phyloP scores from a whole-genome alignment of 2,329 filamentous ascomycete genomes.

The Albifimbria verrucaria region DNA sequence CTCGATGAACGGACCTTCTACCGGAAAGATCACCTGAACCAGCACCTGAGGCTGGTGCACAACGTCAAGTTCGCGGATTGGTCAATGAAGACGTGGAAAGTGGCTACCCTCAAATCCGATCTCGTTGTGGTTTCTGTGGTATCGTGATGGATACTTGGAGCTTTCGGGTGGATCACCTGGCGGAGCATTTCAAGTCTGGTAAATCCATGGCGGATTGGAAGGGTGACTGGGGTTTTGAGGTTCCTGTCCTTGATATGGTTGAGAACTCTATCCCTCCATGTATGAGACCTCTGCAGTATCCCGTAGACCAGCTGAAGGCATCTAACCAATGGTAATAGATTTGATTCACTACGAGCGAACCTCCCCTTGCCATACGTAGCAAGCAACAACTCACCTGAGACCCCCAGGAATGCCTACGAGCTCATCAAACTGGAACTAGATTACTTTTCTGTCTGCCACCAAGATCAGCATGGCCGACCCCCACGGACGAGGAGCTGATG shows the following conservation, averaged over 20 bases:
- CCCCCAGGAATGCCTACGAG: conserved; percentile 58
- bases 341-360: conserved; percentile 62
- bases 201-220: conserved; percentile 67
- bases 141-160: conserved; percentile 61
- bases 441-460: conserved; percentile 46
- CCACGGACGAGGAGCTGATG: conserved; percentile 52
- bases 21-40: conserved; percentile 64
- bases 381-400: conserved; percentile 38
- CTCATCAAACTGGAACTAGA: conserved; percentile 56
- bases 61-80: conserved; percentile 57
- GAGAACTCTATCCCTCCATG: conserved; percentile 66
- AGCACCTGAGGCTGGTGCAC: conserved; percentile 62
- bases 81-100: conserved; percentile 65
- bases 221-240: conserved; percentile 67
- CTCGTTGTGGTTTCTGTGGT: conserved; percentile 64
- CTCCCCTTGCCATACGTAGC: conserved; percentile 53
- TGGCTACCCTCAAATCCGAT: conserved; percentile 57
- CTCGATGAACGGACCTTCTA: conserved; percentile 63
- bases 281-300: conserved; percentile 41
- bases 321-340: conserved; percentile 49
- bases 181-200: conserved; percentile 66
- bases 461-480: conserved; percentile 36
- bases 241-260: conserved; percentile 57
- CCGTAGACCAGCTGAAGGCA: conserved; percentile 31
- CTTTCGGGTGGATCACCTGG: conserved; percentile 58